These are phyloP conservation scores for Rhizopus sp. DNA, from an alignment of 371 early-diverging fungal genomes.

Conservation along the genomic window DNA sequence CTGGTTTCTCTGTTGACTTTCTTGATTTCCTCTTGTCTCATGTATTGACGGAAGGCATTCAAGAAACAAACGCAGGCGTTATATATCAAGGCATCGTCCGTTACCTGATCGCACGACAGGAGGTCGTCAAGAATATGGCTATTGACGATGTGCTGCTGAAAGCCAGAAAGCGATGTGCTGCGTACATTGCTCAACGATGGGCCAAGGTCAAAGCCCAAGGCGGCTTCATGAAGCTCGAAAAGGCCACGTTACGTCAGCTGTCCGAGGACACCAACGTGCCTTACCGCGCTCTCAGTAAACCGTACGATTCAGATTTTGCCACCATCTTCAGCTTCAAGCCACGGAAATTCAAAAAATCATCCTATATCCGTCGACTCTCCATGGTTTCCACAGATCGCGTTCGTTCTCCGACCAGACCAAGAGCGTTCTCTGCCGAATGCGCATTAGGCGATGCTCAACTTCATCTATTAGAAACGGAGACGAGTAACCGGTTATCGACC, in stretches of 20 bases:
- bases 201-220: conserved; percentile 35
- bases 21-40: conserved; percentile 43
- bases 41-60: conserved; percentile 42
- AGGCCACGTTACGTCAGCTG: conserved; percentile 32
- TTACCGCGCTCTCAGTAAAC: conserved; percentile 23
- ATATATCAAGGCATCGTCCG: conserved; percentile 53
- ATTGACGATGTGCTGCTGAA: conserved; percentile 44
- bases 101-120: conserved; percentile 47
- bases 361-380: conserved; percentile 22
- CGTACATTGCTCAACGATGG: conserved; percentile 33
- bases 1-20: conserved; percentile 50
- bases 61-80: conserved; percentile 36
- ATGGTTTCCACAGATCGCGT: conserved; percentile 15
- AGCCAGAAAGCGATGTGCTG: conserved; percentile 34
- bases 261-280: conserved; percentile 38
- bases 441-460: neutral
- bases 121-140: conserved; percentile 42
- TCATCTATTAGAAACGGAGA: neutral
- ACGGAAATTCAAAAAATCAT: conserved; percentile 17
- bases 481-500: neutral
- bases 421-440: conserved; percentile 24
- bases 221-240: conserved; percentile 37
- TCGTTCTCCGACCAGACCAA: conserved; percentile 12
- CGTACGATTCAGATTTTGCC: conserved; percentile 29
- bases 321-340: conserved; percentile 34